A percentile compares a stretch with the other conserved stretches of the same genome.
These are phyloP conservation scores for Paecilomyces variotii DNA, from an alignment of 2,329 filamentous ascomycete species.

Conservation along the genomic window DNA sequence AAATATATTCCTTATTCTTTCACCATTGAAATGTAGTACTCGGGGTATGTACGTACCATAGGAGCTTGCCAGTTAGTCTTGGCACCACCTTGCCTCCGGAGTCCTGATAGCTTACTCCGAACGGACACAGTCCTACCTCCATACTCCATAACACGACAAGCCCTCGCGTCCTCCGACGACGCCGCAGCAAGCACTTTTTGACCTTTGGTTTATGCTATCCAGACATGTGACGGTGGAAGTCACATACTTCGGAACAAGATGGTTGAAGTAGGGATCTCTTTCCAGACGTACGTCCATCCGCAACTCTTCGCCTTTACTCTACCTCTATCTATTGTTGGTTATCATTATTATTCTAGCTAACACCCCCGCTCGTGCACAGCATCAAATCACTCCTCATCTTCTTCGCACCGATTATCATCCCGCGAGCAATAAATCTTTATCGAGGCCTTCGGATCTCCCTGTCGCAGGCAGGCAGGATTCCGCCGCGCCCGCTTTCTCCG, in stretches of 20 bases:
- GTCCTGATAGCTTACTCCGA: background rate
- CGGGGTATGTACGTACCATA: background rate
- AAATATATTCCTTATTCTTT: background rate
- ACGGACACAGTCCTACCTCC: background rate
- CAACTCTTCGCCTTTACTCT: background rate
- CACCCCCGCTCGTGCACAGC: slow-evolving; percentile 13
- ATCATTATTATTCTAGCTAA: background rate
- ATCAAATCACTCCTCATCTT: slow-evolving; percentile 37
- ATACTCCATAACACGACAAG: background rate
- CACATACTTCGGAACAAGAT: slow-evolving; percentile 8
- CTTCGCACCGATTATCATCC: slow-evolving; percentile 35
- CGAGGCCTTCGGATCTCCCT: slow-evolving; percentile 26
- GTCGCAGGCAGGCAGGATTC: slow-evolving; percentile 18
- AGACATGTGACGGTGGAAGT: background rate
- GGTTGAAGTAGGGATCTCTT: slow-evolving; percentile 21
- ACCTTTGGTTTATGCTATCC: background rate
- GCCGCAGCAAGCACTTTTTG: background rate
- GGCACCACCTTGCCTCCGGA: background rate
- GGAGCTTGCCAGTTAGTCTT: background rate
- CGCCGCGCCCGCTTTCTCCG: slow-evolving; percentile 27
- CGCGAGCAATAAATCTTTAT: slow-evolving; percentile 30
- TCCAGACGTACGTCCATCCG: slow-evolving; percentile 22
- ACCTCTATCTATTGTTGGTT: background rate
- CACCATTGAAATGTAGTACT: background rate
- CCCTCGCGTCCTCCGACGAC: background rate